Percentiles rank a stretch among this genome's conserved stretches.
Conservation (phyloP, 2,329 filamentous ascomycete genomes). For the Microsporum canis region DNA sequence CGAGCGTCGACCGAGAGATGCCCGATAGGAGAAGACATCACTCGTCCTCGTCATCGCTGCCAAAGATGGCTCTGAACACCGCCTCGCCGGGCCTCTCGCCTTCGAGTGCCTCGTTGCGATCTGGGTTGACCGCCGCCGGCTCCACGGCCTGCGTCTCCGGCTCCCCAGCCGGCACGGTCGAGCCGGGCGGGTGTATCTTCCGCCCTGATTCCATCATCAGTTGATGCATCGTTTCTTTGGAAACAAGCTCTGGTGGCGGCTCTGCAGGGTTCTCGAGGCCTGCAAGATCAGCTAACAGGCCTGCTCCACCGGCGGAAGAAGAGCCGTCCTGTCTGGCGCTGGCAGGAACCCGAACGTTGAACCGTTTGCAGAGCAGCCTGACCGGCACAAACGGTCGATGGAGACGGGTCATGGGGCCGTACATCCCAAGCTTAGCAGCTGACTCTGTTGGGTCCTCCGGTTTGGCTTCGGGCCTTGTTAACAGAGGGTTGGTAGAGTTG, state of each 20-base stretch:
- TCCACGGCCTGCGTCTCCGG: slow-evolving; percentile 10
- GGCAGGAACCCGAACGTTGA: slow-evolving; percentile 69
- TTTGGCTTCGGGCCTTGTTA: slow-evolving; percentile 44
- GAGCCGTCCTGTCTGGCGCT: slow-evolving; percentile 40
- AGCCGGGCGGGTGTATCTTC: neutral
- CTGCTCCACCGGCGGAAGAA: slow-evolving; percentile 21
- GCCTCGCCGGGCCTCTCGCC: slow-evolving; percentile 63
- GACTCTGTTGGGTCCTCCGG: slow-evolving; percentile 67
- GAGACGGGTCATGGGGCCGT: slow-evolving; percentile 72
- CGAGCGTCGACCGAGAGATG: neutral
- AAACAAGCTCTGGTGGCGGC: slow-evolving; percentile 39
- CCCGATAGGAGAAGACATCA: neutral
- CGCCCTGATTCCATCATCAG: slow-evolving; percentile 40
- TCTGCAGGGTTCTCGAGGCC: slow-evolving; percentile 24
- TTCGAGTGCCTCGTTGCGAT: slow-evolving; percentile 68
- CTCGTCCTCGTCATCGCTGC: slow-evolving; percentile 65
- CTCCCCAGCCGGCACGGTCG: slow-evolving; percentile 5
- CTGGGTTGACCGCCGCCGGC: slow-evolving; percentile 49
- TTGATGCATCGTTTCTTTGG: slow-evolving; percentile 44
- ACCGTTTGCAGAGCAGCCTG: slow-evolving; percentile 82
- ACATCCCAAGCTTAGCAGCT: slow-evolving; percentile 85
- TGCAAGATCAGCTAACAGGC: slow-evolving; percentile 14
- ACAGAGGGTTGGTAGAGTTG: slow-evolving; percentile 31
- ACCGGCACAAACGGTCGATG: slow-evolving; percentile 64
- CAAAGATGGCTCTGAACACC: slow-evolving; percentile 88